Evolutionary conservation across 768 basidiomycete species (phyloP).

Genomic region (Leccinellum luteum): DNA sequence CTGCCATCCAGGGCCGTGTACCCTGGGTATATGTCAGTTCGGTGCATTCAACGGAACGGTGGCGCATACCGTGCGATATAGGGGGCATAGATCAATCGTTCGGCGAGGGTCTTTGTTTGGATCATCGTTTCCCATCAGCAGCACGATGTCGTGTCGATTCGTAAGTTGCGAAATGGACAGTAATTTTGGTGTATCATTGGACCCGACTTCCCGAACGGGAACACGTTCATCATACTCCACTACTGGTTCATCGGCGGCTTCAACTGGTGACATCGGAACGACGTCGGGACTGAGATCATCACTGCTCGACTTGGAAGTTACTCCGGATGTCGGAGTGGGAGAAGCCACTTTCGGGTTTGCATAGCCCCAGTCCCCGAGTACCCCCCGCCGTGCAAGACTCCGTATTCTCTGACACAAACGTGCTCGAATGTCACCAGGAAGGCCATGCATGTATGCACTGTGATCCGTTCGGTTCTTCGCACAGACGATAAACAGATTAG

Average conservation of each 20-base stretch:
- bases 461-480: not conserved
- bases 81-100: not conserved
- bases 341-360: not conserved
- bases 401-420: not conserved
- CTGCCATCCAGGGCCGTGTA: not conserved
- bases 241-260: not conserved
- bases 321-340: not conserved
- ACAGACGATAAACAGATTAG: not conserved
- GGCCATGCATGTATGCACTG: not conserved
- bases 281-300: too few species aligned
- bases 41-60: not conserved
- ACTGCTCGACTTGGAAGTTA: not conserved
- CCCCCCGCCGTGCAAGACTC: not conserved
- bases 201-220: not conserved
- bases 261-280: not conserved
- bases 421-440: not conserved
- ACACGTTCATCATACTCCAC: not conserved
- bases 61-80: not conserved
- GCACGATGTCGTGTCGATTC: not conserved
- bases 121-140: not conserved
- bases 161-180: not conserved
- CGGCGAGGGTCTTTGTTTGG: not conserved
- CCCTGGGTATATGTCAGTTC: not conserved
- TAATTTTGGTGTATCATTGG: not conserved
- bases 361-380: not conserved